Base-by-base conservation (phyloP, 495 filamentous ascomycete species). In the Tuber umbilicatum region DNA sequence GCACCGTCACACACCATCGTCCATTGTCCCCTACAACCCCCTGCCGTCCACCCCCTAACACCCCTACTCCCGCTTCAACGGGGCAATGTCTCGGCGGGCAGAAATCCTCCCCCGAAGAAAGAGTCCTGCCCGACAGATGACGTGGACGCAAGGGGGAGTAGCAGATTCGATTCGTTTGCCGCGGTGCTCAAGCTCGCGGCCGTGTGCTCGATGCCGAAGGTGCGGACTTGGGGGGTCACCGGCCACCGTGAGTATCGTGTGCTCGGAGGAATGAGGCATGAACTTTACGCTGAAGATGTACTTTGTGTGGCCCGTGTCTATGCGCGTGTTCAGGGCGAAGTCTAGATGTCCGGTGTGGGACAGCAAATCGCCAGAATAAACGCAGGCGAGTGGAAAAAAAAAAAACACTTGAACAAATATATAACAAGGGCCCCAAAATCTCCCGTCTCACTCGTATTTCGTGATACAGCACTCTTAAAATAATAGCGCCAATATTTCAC, bases 231-330 rank as follows among this genome's bases (percentile, higher is more conserved):
- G 14, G 14, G 85, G 83, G 78, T 93, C 91, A 43, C 91, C 90
- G 5, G 90, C 91, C 60, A 88, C 90, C 4, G 90, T 90, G 60
- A 93, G 84, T 69, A 93, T 80, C 27, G 89, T 92, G 35, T 87
- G 84, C 79, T 93, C 91, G 73, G 87, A 87, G 16, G 90, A 91
- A 74, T 91, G 87, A 23, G 91, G 91, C 91, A 92, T 92, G 77
- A 92, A 92, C 83, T 92, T 91, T 84, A 92, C 90, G 27, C 88
- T 90, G 84, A 93, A 93, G 74, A 93, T 92, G 81, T 93, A 93
- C 70, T 86, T 86, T 5, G 80, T 85, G 75, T 93, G 91, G 27
- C 91, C 91, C 1, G 91, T 93, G 27, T 86, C 82, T 42, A 93
- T 86, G 35, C 88, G 88, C 1, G 90, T 91, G 37, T 87, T 89